These are phyloP conservation scores for Platanthera guangdongensis DNA, from an alignment of 106 monocot genomes.

Conservation along the genomic window DNA sequence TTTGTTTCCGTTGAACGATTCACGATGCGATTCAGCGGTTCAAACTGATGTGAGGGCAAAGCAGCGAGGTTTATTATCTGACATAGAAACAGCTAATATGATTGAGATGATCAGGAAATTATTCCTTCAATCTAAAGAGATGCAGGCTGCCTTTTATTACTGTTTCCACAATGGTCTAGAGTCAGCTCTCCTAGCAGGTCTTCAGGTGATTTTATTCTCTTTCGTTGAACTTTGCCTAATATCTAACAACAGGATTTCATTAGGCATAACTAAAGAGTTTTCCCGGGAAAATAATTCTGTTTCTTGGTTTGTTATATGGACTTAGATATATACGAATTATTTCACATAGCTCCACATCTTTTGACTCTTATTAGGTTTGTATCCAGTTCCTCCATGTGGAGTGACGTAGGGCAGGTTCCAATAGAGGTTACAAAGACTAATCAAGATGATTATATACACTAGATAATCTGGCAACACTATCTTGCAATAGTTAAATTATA, in stretches of 20 bases:
- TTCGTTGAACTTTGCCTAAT: not conserved
- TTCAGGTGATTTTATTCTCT: constrained; percentile 52
- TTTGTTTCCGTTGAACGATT: constrained; percentile 53
- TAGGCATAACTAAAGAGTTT: not conserved
- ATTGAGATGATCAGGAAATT: constrained; percentile 40
- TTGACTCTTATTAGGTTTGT: not conserved
- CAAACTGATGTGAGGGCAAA: constrained; percentile 7
- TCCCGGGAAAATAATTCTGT: not conserved
- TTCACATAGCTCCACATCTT: not conserved
- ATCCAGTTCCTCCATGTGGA: not conserved
- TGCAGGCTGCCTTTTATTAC: constrained; percentile 74
- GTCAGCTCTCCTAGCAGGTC: constrained; percentile 68
- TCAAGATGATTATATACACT: no score
- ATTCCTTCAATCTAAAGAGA: constrained; percentile 53
- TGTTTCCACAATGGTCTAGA: constrained; percentile 95
- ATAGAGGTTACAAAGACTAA: no score
- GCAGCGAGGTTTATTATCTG: constrained; percentile 16
- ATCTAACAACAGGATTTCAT: not conserved
- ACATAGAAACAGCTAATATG: constrained; percentile 29
- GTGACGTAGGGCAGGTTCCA: no score
- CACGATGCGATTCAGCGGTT: constrained; percentile 11
- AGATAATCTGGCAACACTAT: no score
- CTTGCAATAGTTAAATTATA: no score
- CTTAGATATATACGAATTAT: not conserved
- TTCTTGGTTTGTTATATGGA: not conserved